Base-by-base conservation (phyloP, 2,329 filamentous ascomycete species). In the Aspergillus fumigatiaffinis region DNA sequence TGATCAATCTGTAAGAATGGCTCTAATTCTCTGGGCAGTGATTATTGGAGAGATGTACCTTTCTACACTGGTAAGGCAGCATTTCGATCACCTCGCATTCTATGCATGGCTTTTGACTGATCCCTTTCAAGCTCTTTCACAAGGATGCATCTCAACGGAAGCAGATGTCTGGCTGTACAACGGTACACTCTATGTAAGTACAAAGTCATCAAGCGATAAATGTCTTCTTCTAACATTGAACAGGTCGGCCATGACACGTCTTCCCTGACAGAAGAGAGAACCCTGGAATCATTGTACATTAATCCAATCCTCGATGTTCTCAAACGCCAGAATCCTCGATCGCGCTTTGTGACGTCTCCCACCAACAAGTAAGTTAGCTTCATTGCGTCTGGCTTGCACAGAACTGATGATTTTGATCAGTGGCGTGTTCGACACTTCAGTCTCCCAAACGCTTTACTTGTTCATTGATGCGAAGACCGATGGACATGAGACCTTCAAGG, bases 401-500 rank as follows among this genome's bases (percentile, higher is more conserved):
- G 26, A 25, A 12, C 6, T 41, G n/a, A 52, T 62, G 51, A 60
- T 49, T 2, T 26, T 50, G 6, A 25, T 42, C 50, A 76, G 74
- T 65, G 85, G 85, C 35, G 82, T 88, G 14, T 88, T 80, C 66
- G 85, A 88, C 69, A 83, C 83, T 1, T 66, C 67, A 35, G 67
- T 73, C 1, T 75, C 69, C 5, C 84, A 87, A 68, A 87, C 85
- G 0, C 76, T 88, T 5, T 87, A 86, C 72, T 76, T 88, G 50
- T 87, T 86, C 71, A 81, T 88, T 57, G 85, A 88, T 66, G 65
- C 86, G 57, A 88, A 88, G 70, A 87, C 85, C 0, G 72, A 79
- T 38, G 84, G 84, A 5, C 64, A 71, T 0, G 76, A 75, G 32
- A 85, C 85, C 1, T 87, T 82, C 76, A 75, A 83, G 2, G 77